Evolutionary conservation across 345 rosid genomes (phyloP).

Genomic region (Murraya paniculata): DNA sequence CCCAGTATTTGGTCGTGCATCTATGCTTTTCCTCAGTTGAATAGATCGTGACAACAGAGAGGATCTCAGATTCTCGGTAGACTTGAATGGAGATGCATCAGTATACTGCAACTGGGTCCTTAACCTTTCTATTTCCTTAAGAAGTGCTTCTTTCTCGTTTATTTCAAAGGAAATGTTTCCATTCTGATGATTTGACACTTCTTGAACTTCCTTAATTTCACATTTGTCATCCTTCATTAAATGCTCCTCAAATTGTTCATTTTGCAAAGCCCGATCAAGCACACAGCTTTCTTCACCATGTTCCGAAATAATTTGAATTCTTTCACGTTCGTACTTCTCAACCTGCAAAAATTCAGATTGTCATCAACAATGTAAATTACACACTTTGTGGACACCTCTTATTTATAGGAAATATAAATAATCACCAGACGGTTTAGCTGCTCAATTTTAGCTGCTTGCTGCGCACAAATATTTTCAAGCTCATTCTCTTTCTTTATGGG

Average conservation of each 20-base stretch:
- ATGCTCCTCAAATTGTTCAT: slow-evolving; percentile 28
- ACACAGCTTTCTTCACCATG: slow-evolving; percentile 21
- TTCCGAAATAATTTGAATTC: background rate
- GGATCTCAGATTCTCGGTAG: slow-evolving; percentile 65
- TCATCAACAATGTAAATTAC: slow-evolving; percentile 3
- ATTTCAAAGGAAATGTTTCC: slow-evolving; percentile 31
- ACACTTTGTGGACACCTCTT: background rate
- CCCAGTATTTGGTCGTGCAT: slow-evolving; percentile 28
- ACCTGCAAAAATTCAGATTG: slow-evolving; percentile 40
- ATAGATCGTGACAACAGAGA: slow-evolving; percentile 68
- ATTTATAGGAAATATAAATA: slow-evolving; percentile 10
- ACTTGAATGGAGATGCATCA: slow-evolving; percentile 45
- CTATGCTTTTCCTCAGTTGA: slow-evolving; percentile 54
- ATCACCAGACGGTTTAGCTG: slow-evolving; percentile 55
- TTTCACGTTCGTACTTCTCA: slow-evolving; percentile 44
- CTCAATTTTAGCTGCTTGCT: slow-evolving; percentile 83
- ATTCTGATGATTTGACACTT: slow-evolving; percentile 28
- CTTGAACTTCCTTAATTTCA: slow-evolving; percentile 52
- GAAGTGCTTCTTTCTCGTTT: slow-evolving; percentile 77
- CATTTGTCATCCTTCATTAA: slow-evolving; percentile 30
- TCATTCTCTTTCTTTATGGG: slow-evolving; percentile 46
- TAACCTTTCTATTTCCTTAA: slow-evolving; percentile 70
- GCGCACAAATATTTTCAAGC: slow-evolving; percentile 64
- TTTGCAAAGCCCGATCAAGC: background rate
- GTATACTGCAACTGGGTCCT: slow-evolving; percentile 55